Conservation (phyloP, 805 yeast genomes). For the Myxozyma sirexii region DNA sequence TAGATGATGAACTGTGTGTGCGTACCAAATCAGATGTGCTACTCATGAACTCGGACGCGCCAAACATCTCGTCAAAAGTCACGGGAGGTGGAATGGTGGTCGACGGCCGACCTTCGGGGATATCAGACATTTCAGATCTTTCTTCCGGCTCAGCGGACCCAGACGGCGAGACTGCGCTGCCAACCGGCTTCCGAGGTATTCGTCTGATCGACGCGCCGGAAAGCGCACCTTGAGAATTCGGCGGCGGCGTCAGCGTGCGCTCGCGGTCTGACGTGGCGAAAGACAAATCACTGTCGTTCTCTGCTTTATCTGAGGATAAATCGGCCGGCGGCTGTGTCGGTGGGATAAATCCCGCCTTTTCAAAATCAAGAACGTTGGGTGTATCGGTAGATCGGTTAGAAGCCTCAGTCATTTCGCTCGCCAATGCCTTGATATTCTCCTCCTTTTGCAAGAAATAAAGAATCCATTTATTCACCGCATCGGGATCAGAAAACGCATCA, state of each 20-base stretch:
- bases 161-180: not conserved
- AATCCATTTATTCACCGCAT: slow-evolving; percentile 34
- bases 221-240: not conserved
- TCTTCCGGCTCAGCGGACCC: not conserved
- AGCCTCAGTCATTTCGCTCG: slow-evolving; percentile 15
- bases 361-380: slow-evolving; percentile 1
- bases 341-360: slow-evolving; percentile 8
- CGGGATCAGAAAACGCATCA: slow-evolving; percentile 35
- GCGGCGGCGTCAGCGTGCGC: not conserved
- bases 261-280: not conserved
- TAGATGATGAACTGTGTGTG: not conserved
- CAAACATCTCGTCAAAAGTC: slow-evolving; percentile 27
- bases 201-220: not conserved
- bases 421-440: slow-evolving; percentile 28
- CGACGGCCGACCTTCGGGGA: not conserved
- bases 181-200: slow-evolving; percentile 6
- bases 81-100: slow-evolving; percentile 10
- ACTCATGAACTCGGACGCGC: not conserved
- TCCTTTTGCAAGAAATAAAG: slow-evolving; percentile 30
- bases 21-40: not conserved
- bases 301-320: not conserved
- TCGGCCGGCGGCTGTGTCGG: not conserved
- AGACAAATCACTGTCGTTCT: not conserved
- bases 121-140: not conserved
- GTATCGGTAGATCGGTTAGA: not conserved